Evolutionary conservation across 1,284 basidiomycete species (phyloP).

Genomic region (Xerocomus cyaneibrunnescens): DNA sequence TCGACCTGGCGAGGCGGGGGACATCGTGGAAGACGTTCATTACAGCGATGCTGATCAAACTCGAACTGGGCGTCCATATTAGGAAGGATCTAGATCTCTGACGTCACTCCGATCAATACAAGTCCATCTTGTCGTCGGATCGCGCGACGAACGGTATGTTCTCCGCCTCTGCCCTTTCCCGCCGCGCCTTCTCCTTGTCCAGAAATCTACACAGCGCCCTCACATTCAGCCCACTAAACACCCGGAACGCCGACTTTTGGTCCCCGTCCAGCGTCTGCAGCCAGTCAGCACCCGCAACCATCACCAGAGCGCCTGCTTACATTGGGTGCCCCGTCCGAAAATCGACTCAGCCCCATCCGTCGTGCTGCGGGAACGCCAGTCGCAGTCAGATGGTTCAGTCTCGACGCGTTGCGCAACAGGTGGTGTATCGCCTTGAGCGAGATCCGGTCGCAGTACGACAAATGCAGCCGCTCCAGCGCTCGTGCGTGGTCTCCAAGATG

Average conservation of each 20-base stretch:
- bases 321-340: constrained; percentile 75
- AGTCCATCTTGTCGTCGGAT: constrained; percentile 59
- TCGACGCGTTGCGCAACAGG: constrained; percentile 61
- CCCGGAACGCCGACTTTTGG: constrained; percentile 75
- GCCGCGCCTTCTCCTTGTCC: constrained; percentile 61
- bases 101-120: constrained; percentile 43
- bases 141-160: constrained; percentile 59
- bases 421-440: constrained; percentile 78
- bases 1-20: constrained; percentile 1
- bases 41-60: neutral
- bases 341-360: constrained; percentile 71
- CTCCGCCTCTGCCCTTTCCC: constrained; percentile 52
- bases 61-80: neutral
- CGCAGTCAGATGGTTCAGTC: constrained; percentile 76
- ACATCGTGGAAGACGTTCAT: neutral
- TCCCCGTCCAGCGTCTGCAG: constrained; percentile 51
- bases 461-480: constrained; percentile 79
- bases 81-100: constrained; percentile 15
- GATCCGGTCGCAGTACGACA: constrained; percentile 87
- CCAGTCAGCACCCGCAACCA: neutral
- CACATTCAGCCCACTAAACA: constrained; percentile 78
- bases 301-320: constrained; percentile 39
- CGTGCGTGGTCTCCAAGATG: constrained; percentile 63
- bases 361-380: constrained; percentile 82
- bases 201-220: constrained; percentile 60